Base-by-base conservation (phyloP, 768 basidiomycete species). In the Macrolepiota fuliginosa region DNA sequence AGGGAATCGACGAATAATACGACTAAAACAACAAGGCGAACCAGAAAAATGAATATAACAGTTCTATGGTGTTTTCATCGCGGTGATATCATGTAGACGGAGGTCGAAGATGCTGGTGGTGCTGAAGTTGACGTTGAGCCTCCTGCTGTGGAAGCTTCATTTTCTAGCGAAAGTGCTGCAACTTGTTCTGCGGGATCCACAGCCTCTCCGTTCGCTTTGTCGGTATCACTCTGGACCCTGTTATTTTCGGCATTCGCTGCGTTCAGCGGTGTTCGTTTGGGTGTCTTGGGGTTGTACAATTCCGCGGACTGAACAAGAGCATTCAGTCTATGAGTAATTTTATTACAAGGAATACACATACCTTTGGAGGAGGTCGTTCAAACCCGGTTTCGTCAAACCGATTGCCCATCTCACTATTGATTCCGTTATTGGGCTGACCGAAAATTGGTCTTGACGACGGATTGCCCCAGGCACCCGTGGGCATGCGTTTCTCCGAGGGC, bases 401-500 rank as follows among this genome's bases (percentile, higher is more conserved):
- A 1, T 64, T 62, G 32, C 66, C 65, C 42, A 55, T 62, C 22
- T 69, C 61, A 54, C 67, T 68, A 60, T 65, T 54, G 55, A 58
- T 65, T 62, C 17, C 51, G 36, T 71, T 73, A 58, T 70, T 70
- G 25, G 65, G 71, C 51, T 76, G 76, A 62, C 78, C 73, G 46
- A 90, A 79, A 62, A 84, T 77, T 22, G 86, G 78, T 13, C 86
- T 78, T 22, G 76, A 74, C 25, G 76, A 76, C 27, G 83, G 71
- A 64, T 86, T 88, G 22, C 82, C 85, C 91, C 91, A 93, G 24
- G 87, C 91, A 25, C 91, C 90, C 29, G 78, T 77, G 5, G 81
- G 81, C 1, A 77, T 68, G 49, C 82, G 83, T 66, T 81, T 85
- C 71, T 87, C 87, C 29, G 73, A 71, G 22, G 77, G 69, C 4